Base-by-base conservation (phyloP, 345 rosid genomes). In the Gossypium bickii region DNA sequence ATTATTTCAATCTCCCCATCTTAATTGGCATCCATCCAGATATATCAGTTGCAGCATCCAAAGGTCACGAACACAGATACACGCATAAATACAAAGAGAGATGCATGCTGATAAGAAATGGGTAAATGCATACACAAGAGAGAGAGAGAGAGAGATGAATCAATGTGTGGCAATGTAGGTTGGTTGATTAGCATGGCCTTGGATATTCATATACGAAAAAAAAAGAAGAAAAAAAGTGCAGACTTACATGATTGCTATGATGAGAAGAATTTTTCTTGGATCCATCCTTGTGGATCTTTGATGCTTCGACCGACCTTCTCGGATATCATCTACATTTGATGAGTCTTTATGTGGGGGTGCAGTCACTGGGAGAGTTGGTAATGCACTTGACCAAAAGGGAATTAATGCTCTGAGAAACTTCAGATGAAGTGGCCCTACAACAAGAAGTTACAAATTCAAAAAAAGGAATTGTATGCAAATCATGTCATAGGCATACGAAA, bases 371-470 rank as follows among this genome's bases (percentile, higher is more conserved):
- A 96, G 84, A 41, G 94, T 90, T 68, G 99, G 99, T 74, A 96
- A 85, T 79, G 99, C 86, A 87, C 87, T 93, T 78, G 98, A 93
- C 98, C 99, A 96, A 84, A 96, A 96, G 18, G 99, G 98, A 77
- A 96, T 87, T 87, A 96, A 82, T 51, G 97, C 93, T 74, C 98
- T 86, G 60, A 95, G 89, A 85, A 95, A 90, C 87, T 95, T 93
- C 73, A 90, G 91, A 77, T 85, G 93, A 51, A 93, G 84, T 70
- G 99, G 86, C 74, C 98, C 98, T 95, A 83, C 75, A 83, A 77
- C 59, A 24, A 58, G 34, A 58, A 58, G 11, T 58, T 58, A 59
- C n/a, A 9, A 52, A 77, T 45, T 22, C 22, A 49, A 29, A n/a
- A 44, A 34, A 34, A 5, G 41, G 41, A 5, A 34, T 34, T 34